phyloP scores from a whole-genome alignment of 2,329 filamentous ascomycete species.

The Stagonosporopsis chrysanthemi region DNA sequence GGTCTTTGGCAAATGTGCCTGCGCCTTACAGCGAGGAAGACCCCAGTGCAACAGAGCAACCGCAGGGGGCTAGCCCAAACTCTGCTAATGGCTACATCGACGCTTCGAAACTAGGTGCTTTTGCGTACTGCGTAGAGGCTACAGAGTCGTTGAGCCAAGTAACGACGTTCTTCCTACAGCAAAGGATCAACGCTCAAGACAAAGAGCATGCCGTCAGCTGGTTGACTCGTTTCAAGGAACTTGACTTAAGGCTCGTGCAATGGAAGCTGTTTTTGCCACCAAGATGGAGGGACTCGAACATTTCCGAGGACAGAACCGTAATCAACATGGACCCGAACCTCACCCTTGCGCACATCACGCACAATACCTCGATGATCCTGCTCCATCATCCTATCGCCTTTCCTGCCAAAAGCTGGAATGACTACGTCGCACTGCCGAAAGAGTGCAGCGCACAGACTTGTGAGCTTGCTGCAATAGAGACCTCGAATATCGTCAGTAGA shows the following conservation, averaged over 20 bases:
- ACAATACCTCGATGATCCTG: constrained; percentile 48
- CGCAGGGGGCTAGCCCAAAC: constrained; percentile 39
- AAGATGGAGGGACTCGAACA: constrained; percentile 46
- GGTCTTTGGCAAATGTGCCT: constrained; percentile 42
- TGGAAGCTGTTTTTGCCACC: constrained; percentile 47
- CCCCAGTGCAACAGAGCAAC: constrained; percentile 28
- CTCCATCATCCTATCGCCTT: constrained; percentile 45
- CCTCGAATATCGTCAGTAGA: constrained; percentile 45
- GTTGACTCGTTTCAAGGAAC: constrained; percentile 46
- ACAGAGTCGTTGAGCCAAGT: constrained; percentile 46
- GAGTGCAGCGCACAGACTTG: constrained; percentile 46
- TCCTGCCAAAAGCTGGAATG: constrained; percentile 41
- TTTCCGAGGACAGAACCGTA: constrained; percentile 36
- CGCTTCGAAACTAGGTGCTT: constrained; percentile 44
- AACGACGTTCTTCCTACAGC: constrained; percentile 46
- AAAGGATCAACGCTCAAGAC: constrained; percentile 45
- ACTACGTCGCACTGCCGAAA: constrained; percentile 42
- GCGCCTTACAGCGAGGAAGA: constrained; percentile 47
- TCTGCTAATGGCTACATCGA: constrained; percentile 45
- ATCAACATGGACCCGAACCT: constrained; percentile 48
- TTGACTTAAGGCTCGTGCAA: constrained; percentile 44
- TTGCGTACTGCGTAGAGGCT: constrained; percentile 46
- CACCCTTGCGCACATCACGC: constrained; percentile 45
- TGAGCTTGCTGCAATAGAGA: constrained; percentile 42
- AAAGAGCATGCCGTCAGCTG: constrained; percentile 46